Base-by-base conservation (phyloP, 768 basidiomycete species). In the Suillus discolor region DNA sequence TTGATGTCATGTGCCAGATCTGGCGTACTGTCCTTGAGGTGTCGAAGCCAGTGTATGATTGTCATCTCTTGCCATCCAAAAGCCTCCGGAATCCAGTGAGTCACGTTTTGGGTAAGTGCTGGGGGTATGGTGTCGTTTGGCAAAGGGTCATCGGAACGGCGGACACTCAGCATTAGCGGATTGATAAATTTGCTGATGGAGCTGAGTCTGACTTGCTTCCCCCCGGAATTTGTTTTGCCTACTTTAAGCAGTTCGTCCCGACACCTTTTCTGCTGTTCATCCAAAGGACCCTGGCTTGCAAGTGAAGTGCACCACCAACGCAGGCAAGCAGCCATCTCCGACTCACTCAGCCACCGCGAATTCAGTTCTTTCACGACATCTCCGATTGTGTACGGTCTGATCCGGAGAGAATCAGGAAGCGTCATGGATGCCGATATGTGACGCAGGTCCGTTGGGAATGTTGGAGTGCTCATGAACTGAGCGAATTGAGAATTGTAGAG, bases 361-460 rank as follows among this genome's bases (percentile, higher is more conserved):
- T 82, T 81, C 12, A 98, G 81, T 73, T 96, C 93, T 39, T 81
- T 78, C 54, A 96, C 77, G 11, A 97, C 90, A 75, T 97, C 96
- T 36, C 84, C 81, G 70, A 95, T 91, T 0, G 85, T 84, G 64
- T 95, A 89, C 5, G 85, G 79, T 63, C 85, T 86, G 23, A 97
- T 82, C 74, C 93, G 75, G 5, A 84, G 84, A 25, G 85, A 78
- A 36, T 78, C 77, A 53, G 87, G 85, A n/a, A 96, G 79, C 18
- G 95, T 77, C 79, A 93, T 89, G 0, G 76, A 74, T 38, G 86
- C 66, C 5, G 91, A 74, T 18, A 20, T 36, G 6, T 38, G 5
- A 62, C 36, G 57, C 4, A 16, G 51, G 34, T 38, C 34, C 6
- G 15, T 9, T 1, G 81, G 79, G 4, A 97, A 69, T 23, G 90